Evolutionary conservation across 768 basidiomycete species (phyloP), one percentile per base, ranked within the genome.

Genomic region (Galerina marginata): DNA sequence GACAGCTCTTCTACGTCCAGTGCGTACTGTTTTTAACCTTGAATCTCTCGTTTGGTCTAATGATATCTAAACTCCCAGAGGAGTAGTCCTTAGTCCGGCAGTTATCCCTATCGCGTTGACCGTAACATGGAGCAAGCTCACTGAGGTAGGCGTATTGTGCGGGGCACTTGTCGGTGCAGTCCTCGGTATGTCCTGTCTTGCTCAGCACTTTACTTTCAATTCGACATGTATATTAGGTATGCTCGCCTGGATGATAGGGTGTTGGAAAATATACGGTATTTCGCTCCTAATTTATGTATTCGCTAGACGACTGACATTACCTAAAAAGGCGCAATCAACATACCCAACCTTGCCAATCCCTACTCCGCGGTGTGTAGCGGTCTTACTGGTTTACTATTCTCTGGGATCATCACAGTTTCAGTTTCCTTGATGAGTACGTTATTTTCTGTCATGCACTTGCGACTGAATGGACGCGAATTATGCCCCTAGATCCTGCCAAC

Each of bases 241-340:
- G 77, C 43, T 78, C 0, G 81, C 82, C 16, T 84, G 82, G 81
- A 81, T 83, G 77, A 73, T 83, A 9, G 77, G 80, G 0, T 83
- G 82, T 59, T 79, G 74, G 77, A 81, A 83, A 64, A 81, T 81
- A 51, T 81, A 75, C 48, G 81, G 80, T 77, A 57, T 15, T 67
- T 59, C 2, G 29, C 4, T 5, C 29, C 29, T 7, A 33, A 33
- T 39, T 25, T 4, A 42, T 15, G 23, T 11, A 1, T 25, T 25
- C 42, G 14, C 29, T n/a, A 9, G 6, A 16, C 3, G 2, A 40
- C n/a, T 12, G 11, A 40, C 16, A 12, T 16, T 7, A 12, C 49
- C 38, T 2, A 20, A 20, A 26, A 20, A 78, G 78, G 78, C 10
- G 62, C 66, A 11, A 77, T 78, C 42, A 76, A 72, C 43, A 63